These are phyloP conservation scores for Globisporangium emineosum DNA, from an alignment of 352 stramenopile species.

Conservation along the genomic window DNA sequence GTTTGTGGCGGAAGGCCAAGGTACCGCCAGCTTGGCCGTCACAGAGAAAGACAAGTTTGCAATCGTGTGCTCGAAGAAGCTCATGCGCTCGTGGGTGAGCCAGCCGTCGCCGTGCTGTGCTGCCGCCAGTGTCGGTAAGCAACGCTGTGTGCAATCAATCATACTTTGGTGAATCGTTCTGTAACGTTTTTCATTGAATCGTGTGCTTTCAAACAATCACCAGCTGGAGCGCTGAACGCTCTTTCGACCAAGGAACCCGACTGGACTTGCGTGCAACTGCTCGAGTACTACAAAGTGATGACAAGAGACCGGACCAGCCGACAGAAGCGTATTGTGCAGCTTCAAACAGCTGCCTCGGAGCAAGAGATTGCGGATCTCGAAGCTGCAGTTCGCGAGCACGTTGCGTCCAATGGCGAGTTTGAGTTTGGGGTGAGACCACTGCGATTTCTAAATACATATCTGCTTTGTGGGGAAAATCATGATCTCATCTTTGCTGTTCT, in stretches of 20 bases:
- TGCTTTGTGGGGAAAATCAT: not conserved
- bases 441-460: not conserved
- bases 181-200: not conserved
- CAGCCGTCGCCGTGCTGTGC: slow-evolving; percentile 68
- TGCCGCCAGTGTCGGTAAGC: slow-evolving; percentile 41
- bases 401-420: not conserved
- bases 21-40: not conserved
- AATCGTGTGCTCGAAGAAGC: slow-evolving; percentile 5
- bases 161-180: not conserved
- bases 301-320: slow-evolving; percentile 17
- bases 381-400: slow-evolving; percentile 1
- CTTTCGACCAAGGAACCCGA: slow-evolving; percentile 19
- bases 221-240: slow-evolving; percentile 54
- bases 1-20: no score
- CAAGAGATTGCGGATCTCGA: slow-evolving; percentile 2
- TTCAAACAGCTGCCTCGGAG: not conserved
- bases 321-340: slow-evolving; percentile 14
- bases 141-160: not conserved
- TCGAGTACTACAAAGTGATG: slow-evolving; percentile 30
- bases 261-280: slow-evolving; percentile 20
- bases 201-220: not conserved
- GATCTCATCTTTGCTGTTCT: not conserved
- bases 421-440: slow-evolving; percentile 1
- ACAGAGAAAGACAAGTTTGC: slow-evolving; percentile 8
- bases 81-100: slow-evolving; percentile 50